These are phyloP conservation scores for Clathrus columnatus DNA, from an alignment of 768 basidiomycete genomes.

Conservation along the genomic window DNA sequence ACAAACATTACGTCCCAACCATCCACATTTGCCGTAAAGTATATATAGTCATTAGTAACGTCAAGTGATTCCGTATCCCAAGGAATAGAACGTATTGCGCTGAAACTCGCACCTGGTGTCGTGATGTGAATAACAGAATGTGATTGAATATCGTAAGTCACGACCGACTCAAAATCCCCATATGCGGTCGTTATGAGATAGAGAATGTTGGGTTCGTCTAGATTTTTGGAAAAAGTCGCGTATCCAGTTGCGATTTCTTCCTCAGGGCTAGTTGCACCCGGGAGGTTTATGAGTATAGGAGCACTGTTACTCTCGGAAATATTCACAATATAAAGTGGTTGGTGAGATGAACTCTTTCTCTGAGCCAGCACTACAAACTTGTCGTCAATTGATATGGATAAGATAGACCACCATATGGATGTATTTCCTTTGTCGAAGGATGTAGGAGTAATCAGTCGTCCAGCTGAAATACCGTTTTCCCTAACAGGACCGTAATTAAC, in stretches of 20 bases:
- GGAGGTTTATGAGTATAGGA: conserved; percentile 23
- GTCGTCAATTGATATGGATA: conserved; percentile 31
- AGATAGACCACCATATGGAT: conserved; percentile 18
- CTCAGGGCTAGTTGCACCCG: conserved; percentile 25
- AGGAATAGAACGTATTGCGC: conserved; percentile 27
- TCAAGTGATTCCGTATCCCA: conserved; percentile 24
- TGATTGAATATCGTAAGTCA: conserved; percentile 25
- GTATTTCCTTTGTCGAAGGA: conserved; percentile 16
- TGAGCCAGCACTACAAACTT: conserved; percentile 28
- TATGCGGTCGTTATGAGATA: conserved; percentile 31
- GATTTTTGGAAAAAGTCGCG: conserved; percentile 26
- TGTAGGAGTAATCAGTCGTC: conserved; percentile 26
- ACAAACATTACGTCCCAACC: conserved; percentile 27
- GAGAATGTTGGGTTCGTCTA: conserved; percentile 20
- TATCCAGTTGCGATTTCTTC: conserved; percentile 17
- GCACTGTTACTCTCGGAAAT: conserved; percentile 22
- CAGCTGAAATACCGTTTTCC: conserved; percentile 20
- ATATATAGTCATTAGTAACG: conserved; percentile 21
- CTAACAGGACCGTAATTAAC: conserved; percentile 18
- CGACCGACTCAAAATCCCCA: conserved; percentile 30
- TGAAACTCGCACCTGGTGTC: conserved; percentile 24
- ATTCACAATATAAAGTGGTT: conserved; percentile 25
- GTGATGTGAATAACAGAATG: conserved; percentile 29
- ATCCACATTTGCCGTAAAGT: conserved; percentile 32
- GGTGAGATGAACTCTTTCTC: conserved; percentile 21